Percentiles rank a stretch among this genome's conserved stretches.
Conservation (phyloP, 108 stramenopile genomes). For the Cyclotella atomus region DNA sequence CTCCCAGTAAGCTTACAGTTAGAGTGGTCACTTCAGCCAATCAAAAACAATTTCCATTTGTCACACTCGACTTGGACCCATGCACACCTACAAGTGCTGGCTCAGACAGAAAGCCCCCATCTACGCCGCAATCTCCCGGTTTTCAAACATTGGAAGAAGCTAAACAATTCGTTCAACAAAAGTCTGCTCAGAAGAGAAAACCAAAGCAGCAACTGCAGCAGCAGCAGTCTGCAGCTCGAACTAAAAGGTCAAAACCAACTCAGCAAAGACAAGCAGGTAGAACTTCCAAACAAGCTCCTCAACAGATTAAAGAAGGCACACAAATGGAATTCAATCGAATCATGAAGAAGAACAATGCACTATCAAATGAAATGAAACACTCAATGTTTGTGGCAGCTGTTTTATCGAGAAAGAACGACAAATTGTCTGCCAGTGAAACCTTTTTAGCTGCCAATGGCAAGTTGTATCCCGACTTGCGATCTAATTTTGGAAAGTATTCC, state of each 20-base stretch:
- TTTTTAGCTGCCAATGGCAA: constrained; percentile 32
- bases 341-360: constrained; percentile 22
- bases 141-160: not conserved
- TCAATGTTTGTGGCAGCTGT: constrained; percentile 34
- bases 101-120: not conserved
- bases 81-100: not conserved
- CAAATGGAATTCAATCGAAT: constrained; percentile 18
- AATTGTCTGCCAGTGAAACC: not conserved
- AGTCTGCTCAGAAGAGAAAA: not conserved
- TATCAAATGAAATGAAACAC: constrained; percentile 30
- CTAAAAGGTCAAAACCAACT: not conserved
- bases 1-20: not conserved
- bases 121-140: not conserved
- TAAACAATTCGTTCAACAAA: not conserved
- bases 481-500: constrained; percentile 30
- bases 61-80: constrained; percentile 1
- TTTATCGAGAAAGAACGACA: constrained; percentile 8
- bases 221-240: not conserved
- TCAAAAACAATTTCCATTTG: not conserved
- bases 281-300: not conserved
- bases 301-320: not conserved
- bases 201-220: not conserved
- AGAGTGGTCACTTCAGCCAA: not conserved
- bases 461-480: constrained; percentile 26
- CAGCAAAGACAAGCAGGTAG: not conserved